Conservation (phyloP, 1,139 yeast genomes). For the Casaregolazyma lundiana region DNA sequence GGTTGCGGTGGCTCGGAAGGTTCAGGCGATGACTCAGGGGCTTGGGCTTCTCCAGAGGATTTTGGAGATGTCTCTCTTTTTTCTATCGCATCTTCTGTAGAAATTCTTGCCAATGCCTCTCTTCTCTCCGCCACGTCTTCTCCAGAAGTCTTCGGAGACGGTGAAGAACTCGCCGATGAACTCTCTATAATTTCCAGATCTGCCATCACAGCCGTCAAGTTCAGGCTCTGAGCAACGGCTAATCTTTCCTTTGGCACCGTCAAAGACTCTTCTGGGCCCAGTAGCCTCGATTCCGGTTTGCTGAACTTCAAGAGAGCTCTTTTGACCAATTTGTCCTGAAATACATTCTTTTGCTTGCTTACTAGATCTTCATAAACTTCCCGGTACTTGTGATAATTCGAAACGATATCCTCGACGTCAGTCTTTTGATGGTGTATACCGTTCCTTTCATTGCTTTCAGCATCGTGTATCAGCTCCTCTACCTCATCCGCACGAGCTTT, state of each 20-base stretch:
- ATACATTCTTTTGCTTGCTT: slow-evolving; percentile 18
- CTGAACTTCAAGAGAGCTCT: slow-evolving; percentile 8
- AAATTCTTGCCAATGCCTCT: too few relatives aligned
- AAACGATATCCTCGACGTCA: slow-evolving; percentile 17
- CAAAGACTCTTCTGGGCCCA: slow-evolving; percentile 5
- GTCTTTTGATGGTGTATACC: slow-evolving; percentile 2
- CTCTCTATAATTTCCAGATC: too few relatives aligned
- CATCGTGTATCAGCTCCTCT: background rate
- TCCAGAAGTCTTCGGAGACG: too few relatives aligned
- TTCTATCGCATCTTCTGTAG: too few relatives aligned
- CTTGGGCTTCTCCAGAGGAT: too few relatives aligned
- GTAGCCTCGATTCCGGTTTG: slow-evolving; percentile 1
- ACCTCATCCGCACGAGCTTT: slow-evolving; percentile 4
- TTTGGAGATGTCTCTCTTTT: too few relatives aligned
- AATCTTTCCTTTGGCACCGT: background rate
- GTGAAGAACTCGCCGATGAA: too few relatives aligned
- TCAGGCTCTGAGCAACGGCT: background rate
- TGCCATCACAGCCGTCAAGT: background rate
- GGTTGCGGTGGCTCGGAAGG: background rate
- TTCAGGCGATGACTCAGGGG: too few relatives aligned
- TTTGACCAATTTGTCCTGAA: slow-evolving; percentile 12
- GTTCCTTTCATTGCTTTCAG: background rate
- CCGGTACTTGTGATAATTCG: slow-evolving; percentile 22
- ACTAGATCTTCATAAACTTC: slow-evolving; percentile 17
- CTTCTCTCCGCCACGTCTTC: too few relatives aligned